phyloP scores from a whole-genome alignment of 345 rosid species.

The Laguncularia racemosa region DNA sequence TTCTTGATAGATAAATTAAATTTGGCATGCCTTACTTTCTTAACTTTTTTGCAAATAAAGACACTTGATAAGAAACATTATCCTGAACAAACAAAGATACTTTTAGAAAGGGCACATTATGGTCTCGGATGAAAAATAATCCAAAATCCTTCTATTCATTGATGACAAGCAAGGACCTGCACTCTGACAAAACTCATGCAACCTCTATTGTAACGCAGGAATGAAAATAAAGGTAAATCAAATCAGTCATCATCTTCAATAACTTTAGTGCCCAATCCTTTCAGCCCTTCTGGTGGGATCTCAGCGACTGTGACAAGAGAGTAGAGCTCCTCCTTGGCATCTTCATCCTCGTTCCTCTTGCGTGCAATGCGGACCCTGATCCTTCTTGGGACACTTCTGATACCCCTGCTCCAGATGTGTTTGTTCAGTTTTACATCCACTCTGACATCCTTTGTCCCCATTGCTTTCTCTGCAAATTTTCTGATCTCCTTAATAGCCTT shows the following conservation, averaged over 20 bases:
- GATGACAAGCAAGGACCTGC: too few species aligned
- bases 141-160: too few species aligned
- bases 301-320: constrained; percentile 53
- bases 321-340: constrained; percentile 54
- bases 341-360: constrained; percentile 55
- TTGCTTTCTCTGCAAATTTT: constrained; percentile 50
- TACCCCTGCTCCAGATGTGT: constrained; percentile 57
- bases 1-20: too few species aligned
- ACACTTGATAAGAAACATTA: too few species aligned
- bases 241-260: constrained; percentile 51
- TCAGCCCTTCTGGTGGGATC: constrained; percentile 42
- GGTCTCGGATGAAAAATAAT: too few species aligned
- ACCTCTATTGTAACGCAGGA: background rate
- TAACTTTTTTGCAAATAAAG: too few species aligned
- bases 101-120: too few species aligned
- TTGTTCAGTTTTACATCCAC: constrained; percentile 60
- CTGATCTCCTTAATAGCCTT: constrained; percentile 55
- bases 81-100: too few species aligned
- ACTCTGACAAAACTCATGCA: background rate
- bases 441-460: constrained; percentile 59
- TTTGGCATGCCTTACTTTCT: too few species aligned
- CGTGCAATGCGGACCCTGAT: constrained; percentile 50
- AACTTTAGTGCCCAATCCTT: constrained; percentile 45
- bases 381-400: constrained; percentile 53
- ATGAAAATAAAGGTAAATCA: constrained; percentile 12